These are phyloP conservation scores for Fusarium haematococcum DNA, from an alignment of 2,329 filamentous ascomycete genomes.

Conservation along the genomic window DNA sequence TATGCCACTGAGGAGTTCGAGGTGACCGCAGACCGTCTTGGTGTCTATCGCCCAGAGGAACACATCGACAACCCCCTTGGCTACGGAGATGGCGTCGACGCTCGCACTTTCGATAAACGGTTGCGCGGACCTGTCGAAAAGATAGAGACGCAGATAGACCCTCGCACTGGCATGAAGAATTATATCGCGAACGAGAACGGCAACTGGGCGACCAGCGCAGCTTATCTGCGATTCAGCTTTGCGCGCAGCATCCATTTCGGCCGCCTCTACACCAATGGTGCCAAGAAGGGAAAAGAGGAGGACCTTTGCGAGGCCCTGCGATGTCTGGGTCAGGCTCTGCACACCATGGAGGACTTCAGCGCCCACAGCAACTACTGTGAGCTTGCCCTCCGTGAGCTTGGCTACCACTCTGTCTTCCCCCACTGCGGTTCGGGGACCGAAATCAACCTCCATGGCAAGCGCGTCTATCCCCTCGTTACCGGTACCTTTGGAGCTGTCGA, in stretches of 20 bases:
- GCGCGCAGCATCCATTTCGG: conserved; percentile 82
- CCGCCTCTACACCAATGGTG: conserved; percentile 77
- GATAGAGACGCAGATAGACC: conserved; percentile 79
- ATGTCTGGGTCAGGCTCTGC: conserved; percentile 80
- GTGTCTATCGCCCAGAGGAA: conserved; percentile 83
- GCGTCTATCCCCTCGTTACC: conserved; percentile 80
- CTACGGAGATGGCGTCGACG: conserved; percentile 89
- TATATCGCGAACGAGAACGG: conserved; percentile 95
- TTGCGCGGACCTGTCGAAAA: conserved; percentile 82
- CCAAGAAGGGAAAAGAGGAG: conserved; percentile 73
- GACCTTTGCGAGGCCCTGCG: conserved; percentile 85
- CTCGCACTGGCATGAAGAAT: conserved; percentile 95
- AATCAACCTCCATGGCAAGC: conserved; percentile 71
- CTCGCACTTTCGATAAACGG: conserved; percentile 82
- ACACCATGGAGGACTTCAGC: conserved; percentile 83
- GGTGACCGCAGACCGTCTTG: conserved; percentile 82
- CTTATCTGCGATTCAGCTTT: conserved; percentile 83
- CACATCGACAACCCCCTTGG: conserved; percentile 83
- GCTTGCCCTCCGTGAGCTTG: conserved; percentile 79
- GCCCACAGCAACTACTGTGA: conserved; percentile 89
- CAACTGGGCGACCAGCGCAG: conserved; percentile 89
- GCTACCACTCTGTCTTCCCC: conserved; percentile 83
- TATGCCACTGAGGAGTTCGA: conserved; percentile 91
- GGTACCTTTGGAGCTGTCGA: conserved; percentile 83
- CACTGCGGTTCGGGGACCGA: conserved; percentile 77